Conservation (phyloP, 441 rosid genomes). For the Erodium trifolium region DNA sequence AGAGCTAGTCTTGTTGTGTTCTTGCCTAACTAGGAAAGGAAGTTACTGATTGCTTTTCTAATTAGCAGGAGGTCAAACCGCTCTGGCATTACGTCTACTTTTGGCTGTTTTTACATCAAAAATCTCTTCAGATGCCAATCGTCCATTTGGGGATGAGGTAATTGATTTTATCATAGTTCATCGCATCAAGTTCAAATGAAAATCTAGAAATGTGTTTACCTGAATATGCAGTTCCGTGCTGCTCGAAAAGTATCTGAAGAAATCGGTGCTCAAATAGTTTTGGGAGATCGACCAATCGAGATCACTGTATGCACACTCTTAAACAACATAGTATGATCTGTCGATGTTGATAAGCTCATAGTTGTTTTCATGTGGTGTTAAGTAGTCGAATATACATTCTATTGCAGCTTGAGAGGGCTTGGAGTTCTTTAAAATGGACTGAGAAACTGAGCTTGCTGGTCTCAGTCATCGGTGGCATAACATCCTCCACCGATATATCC, state of each 20-base stretch:
- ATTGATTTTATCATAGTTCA: too few species aligned
- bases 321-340: neutral
- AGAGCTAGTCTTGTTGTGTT: conserved; percentile 10
- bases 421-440: conserved; percentile 55
- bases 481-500: conserved; percentile 41
- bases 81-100: conserved; percentile 70
- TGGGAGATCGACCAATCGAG: conserved; percentile 85
- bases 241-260: conserved; percentile 71
- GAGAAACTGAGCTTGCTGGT: conserved; percentile 47
- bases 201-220: neutral
- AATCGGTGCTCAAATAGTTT: conserved; percentile 76
- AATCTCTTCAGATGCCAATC: conserved; percentile 55
- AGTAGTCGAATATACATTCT: neutral
- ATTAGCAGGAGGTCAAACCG: conserved; percentile 68
- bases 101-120: conserved; percentile 75
- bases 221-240: conserved; percentile 59
- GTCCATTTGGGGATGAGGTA: conserved; percentile 85
- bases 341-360: neutral
- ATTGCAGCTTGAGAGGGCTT: conserved; percentile 68
- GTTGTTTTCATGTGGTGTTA: neutral
- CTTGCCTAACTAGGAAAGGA: conserved; percentile 7
- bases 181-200: too few species aligned
- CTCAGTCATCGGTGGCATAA: conserved; percentile 49
- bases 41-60: conserved; percentile 13
- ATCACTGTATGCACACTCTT: conserved; percentile 42